Base-by-base conservation (phyloP, 1,284 basidiomycete genomes). In the Melampsora americana region DNA sequence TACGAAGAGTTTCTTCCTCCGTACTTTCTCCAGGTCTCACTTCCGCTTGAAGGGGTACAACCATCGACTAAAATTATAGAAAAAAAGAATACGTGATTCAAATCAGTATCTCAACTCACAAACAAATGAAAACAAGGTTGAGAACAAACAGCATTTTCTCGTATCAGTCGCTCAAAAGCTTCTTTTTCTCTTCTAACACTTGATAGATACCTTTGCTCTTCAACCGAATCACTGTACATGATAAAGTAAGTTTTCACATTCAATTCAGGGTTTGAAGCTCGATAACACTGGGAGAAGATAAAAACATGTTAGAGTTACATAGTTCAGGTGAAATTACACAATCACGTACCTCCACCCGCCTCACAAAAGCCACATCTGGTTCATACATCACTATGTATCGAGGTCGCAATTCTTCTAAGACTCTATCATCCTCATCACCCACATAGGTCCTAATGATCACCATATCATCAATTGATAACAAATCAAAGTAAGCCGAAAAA, bases 321-420 rank as follows among this genome's bases (percentile, higher is more conserved):
- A n/a, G 30, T 61, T 66, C 18, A 6, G 3, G 32, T 46, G 32
- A 16, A 69, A 66, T 42, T 78, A 50, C 60, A 26, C n/a, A 44
- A 56, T 44, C 14, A 78, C 85, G 78, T 77, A 93, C 93, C 87
- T 99, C 95, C 50, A 99, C 86, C 0, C 95, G 87, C 32, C 96
- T 86, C 50, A 98, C 88, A 80, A 98, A 99, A 68, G 95, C 90
- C 79, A 93, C 89, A 81, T 90, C 92, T 0, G 95, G 94, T 80
- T 99, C 96, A 80, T 92, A 95, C 90, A 98, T 92, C 62, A 98
- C 88, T 69, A 97, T 90, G 81, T 94, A 97, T 75, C 91, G 88
- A 1, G 96, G 96, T 76, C 90, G 86, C 1, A 98, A 86, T 82
- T 99, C 95, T 72, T 90, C 88, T 39, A 99, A 85, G 66, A 97